Conservation (phyloP, 129 eudicot species). For the Tagetes erecta region DNA sequence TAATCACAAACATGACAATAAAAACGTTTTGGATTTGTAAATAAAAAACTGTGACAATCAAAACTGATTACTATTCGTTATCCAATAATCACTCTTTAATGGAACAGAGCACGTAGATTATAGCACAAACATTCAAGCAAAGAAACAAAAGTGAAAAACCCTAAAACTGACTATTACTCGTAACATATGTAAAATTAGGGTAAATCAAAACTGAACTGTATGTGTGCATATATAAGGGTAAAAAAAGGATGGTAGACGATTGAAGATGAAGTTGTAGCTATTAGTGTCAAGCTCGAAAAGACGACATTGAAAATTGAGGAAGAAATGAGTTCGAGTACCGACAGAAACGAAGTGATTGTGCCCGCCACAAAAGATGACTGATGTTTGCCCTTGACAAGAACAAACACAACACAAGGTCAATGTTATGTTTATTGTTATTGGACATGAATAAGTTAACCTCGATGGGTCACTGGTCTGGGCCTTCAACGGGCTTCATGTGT, state of each 20-base stretch:
- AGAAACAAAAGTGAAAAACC: constrained; percentile 15
- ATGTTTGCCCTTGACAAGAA: constrained; percentile 16
- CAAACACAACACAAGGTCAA: constrained; percentile 13
- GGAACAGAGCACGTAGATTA: background rate
- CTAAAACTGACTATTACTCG: constrained; percentile 18
- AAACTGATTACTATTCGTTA: background rate
- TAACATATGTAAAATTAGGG: constrained; percentile 20
- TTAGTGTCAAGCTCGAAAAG: constrained; percentile 14
- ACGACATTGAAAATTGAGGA: constrained; percentile 13
- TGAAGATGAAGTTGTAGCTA: constrained; percentile 19
- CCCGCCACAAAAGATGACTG: constrained; percentile 8
- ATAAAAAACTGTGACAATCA: background rate
- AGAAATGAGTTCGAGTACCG: constrained; percentile 23
- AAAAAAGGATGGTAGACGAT: background rate
- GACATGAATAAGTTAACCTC: background rate
- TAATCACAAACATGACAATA: constrained; percentile 8
- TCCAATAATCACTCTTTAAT: background rate
- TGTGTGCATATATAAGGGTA: background rate
- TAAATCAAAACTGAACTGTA: constrained; percentile 10
- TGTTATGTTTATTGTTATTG: background rate
- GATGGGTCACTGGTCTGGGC: constrained; percentile 19
- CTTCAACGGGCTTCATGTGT: background rate
- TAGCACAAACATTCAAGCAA: constrained; percentile 2
- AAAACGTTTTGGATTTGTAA: background rate
- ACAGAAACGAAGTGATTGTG: constrained; percentile 23